Evolutionary conservation across 108 stramenopile genomes (phyloP).

Genomic region (Licmophora abbreviata): DNA sequence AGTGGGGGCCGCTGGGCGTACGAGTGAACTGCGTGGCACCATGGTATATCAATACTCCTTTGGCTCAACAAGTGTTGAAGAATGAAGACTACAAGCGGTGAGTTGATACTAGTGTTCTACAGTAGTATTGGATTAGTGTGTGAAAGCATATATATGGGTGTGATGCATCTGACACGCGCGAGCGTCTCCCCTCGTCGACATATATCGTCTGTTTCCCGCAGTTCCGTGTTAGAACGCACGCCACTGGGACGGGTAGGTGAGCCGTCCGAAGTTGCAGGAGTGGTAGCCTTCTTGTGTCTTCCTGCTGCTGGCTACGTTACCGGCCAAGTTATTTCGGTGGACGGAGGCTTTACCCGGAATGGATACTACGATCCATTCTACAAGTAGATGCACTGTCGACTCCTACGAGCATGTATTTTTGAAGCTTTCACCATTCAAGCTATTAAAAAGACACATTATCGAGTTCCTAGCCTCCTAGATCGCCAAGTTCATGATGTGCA

Average conservation of each 20-base stretch:
- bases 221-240: constrained; percentile 58
- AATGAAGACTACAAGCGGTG: constrained; percentile 60
- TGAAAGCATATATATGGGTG: too few species aligned
- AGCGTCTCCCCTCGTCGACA: background rate
- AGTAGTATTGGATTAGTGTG: too few species aligned
- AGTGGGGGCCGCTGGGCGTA: constrained; percentile 70
- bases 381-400: too few species aligned
- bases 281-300: constrained; percentile 90
- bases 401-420: too few species aligned
- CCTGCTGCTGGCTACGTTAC: constrained; percentile 87
- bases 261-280: constrained; percentile 69
- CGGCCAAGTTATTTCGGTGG: constrained; percentile 86
- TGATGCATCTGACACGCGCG: too few species aligned
- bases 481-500: too few species aligned
- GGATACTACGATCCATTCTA: constrained; percentile 46
- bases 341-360: constrained; percentile 78
- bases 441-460: too few species aligned
- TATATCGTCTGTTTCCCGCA: background rate
- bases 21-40: constrained; percentile 78
- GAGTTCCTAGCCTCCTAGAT: too few species aligned
- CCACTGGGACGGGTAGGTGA: constrained; percentile 75
- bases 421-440: too few species aligned
- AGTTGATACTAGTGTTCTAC: constrained; percentile 6
- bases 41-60: constrained; percentile 74
- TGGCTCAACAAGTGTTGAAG: constrained; percentile 71